Percentiles rank a stretch among this genome's conserved stretches.
Evolutionary conservation across 495 filamentous ascomycete genomes (phyloP).

Genomic region (Penicillium pancosmium): DNA sequence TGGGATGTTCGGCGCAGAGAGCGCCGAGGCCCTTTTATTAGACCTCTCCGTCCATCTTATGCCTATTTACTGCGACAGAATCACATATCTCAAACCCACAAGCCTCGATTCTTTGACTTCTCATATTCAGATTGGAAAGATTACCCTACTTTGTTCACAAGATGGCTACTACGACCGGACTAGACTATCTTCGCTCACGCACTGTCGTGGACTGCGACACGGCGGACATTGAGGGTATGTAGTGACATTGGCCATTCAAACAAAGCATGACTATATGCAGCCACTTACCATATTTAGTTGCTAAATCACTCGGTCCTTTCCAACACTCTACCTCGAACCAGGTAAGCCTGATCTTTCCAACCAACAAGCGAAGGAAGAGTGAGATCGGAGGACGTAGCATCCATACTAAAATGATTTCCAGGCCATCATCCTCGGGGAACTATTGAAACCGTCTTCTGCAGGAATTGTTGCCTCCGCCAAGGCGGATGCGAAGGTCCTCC

Average conservation of each 20-base stretch:
- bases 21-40: neutral
- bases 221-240: constrained; percentile 55
- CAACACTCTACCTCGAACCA: constrained; percentile 70
- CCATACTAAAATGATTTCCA: neutral
- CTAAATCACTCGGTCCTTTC: constrained; percentile 60
- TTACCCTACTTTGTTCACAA: constrained; percentile 1
- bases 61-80: neutral
- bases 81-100: neutral
- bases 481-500: constrained; percentile 37
- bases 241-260: neutral
- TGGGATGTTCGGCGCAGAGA: constrained; percentile 1
- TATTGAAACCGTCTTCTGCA: constrained; percentile 52
- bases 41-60: constrained; percentile 23
- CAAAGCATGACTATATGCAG: neutral
- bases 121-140: neutral
- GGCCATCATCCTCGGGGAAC: constrained; percentile 63
- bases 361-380: neutral
- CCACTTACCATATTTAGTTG: constrained; percentile 41
- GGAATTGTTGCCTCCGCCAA: constrained; percentile 50
- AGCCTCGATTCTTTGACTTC: neutral
- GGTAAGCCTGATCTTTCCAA: constrained; percentile 32
- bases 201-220: constrained; percentile 64
- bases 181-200: constrained; percentile 47
- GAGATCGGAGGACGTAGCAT: neutral
- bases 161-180: constrained; percentile 27